A percentile compares a stretch with the other conserved stretches of the same genome.
These are phyloP conservation scores for Wickerhamomyces sp. DNA, from an alignment of 1,139 yeast genomes.

Conservation along the genomic window DNA sequence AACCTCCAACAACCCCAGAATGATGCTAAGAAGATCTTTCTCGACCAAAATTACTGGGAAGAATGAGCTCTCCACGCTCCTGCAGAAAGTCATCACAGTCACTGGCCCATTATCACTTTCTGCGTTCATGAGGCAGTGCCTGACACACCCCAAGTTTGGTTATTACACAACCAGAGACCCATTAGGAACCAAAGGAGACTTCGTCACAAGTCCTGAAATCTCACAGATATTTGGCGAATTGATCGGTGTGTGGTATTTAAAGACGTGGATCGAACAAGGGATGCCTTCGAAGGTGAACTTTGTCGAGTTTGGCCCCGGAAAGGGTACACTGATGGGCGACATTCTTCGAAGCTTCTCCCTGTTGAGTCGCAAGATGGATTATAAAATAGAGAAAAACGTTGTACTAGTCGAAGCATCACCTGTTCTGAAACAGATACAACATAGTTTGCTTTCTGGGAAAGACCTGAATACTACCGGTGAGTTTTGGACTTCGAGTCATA, in stretches of 20 bases:
- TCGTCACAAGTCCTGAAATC: constrained; percentile 82
- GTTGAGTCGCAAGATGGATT: constrained; percentile 25
- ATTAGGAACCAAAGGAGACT: constrained; percentile 66
- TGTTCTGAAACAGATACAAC: constrained; percentile 57
- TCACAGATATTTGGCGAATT: constrained; percentile 87
- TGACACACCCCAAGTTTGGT: constrained; percentile 74
- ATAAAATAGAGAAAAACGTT: constrained; percentile 34
- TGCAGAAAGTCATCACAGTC: constrained; percentile 14
- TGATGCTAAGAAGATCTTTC: too few relatives aligned
- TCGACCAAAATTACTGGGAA: neutral
- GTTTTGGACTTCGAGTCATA: constrained; percentile 27
- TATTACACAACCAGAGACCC: constrained; percentile 81
- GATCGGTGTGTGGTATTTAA: constrained; percentile 69
- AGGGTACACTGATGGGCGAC: constrained; percentile 76
- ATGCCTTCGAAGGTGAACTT: constrained; percentile 47
- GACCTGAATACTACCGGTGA: constrained; percentile 13
- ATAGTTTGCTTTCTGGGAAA: constrained; percentile 42
- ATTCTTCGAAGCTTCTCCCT: constrained; percentile 44
- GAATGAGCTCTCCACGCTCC: constrained; percentile 10
- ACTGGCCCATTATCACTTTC: constrained; percentile 71
- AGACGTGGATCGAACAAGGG: constrained; percentile 57
- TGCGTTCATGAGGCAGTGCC: constrained; percentile 76
- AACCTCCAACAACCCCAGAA: too few relatives aligned
- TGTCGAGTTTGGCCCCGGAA: constrained; percentile 89
- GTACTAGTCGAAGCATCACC: constrained; percentile 72